Evolutionary conservation across 1,139 yeast species (phyloP), one percentile per base, ranked within the genome.

Genomic region (Diutina pseudorugosa): DNA sequence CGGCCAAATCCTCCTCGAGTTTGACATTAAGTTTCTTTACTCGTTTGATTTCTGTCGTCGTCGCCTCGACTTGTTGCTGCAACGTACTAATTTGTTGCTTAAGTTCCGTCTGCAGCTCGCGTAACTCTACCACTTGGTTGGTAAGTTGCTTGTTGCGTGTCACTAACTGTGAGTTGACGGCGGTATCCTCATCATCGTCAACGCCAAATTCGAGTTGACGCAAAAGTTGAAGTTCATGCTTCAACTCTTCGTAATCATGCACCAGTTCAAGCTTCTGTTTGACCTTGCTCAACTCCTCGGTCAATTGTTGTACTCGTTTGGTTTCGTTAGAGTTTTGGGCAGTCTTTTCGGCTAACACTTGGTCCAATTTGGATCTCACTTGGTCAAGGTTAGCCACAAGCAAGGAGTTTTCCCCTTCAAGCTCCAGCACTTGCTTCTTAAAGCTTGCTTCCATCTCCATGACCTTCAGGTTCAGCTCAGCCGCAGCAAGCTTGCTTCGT

Each of bases 161-260:
- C 49, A 82, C 70, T 52, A 85, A 71, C 30, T 80, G 72, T 1
- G 76, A 67, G 59, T 78, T 83, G 45, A 71, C 63, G 50, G 66
- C 60, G 42, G 56, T 56, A 4, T 50, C 65, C 8, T 62, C 69
- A 1, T 62, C 69, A 14, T 63, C 69, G 23, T 64, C 73, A 54
- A 69, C 76, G 14, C 82, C 93, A 67, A 86, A 85, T 61, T 87
- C 90, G 45, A 88, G 83, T 57, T 82, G 83, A 61, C 87, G 82
- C 56, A 91, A 66, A 27, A 89, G 77, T 20, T 75, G 77, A 55
- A 90, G 70, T 61, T 90, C 96, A 52, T 78, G 77, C 64, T 87
- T 89, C 51, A 90, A 66, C 57, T 86, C 89, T 53, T 85, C 90
- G 65, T 91, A 90, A 62, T 85, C 91, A 2, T 72, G 68, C 40